Evolutionary conservation across 2,329 filamentous ascomycete genomes (phyloP).

Genomic region (Hortaea sp.): DNA sequence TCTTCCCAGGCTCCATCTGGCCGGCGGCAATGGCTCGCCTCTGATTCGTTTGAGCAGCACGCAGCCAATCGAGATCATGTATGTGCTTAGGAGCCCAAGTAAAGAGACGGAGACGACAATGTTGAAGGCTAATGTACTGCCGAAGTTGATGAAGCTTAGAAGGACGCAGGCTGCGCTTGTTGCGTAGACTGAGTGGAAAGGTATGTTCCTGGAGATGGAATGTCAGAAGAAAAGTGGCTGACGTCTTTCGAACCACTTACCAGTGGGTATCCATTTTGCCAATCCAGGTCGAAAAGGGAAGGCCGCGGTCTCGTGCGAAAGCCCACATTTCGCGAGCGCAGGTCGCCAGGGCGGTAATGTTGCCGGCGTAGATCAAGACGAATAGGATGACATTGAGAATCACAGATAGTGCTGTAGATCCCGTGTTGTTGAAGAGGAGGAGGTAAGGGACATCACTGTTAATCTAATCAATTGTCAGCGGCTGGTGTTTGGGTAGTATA

Average conservation of each 20-base stretch:
- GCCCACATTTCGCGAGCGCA: constrained; percentile 11
- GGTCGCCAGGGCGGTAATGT: constrained; percentile 13
- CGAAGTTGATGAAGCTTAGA: constrained; percentile 24
- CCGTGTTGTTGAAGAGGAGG: constrained; percentile 16
- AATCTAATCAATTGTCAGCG: neutral
- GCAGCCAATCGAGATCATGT: constrained; percentile 26
- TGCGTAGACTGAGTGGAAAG: constrained; percentile 24
- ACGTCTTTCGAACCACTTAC: neutral
- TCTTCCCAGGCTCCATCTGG: constrained; percentile 13
- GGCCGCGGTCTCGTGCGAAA: constrained; percentile 5
- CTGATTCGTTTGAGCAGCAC: constrained; percentile 10
- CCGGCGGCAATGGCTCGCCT: constrained; percentile 11
- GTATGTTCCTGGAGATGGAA: constrained; percentile 6
- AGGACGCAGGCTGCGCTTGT: constrained; percentile 18
- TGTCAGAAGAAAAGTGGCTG: no score
- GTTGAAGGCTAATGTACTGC: constrained; percentile 23
- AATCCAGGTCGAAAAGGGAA: constrained; percentile 23
- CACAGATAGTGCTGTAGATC: constrained; percentile 9
- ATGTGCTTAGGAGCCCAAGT: constrained; percentile 23
- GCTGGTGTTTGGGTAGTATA: no score
- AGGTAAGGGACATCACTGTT: constrained; percentile 10
- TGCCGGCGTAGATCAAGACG: constrained; percentile 10
- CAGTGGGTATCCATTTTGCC: constrained; percentile 8
- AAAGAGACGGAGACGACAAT: constrained; percentile 24
- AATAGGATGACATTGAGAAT: constrained; percentile 14